These are phyloP conservation scores for Rhizophagus clarus DNA, from an alignment of 192 early-diverging fungal genomes.

Conservation along the genomic window DNA sequence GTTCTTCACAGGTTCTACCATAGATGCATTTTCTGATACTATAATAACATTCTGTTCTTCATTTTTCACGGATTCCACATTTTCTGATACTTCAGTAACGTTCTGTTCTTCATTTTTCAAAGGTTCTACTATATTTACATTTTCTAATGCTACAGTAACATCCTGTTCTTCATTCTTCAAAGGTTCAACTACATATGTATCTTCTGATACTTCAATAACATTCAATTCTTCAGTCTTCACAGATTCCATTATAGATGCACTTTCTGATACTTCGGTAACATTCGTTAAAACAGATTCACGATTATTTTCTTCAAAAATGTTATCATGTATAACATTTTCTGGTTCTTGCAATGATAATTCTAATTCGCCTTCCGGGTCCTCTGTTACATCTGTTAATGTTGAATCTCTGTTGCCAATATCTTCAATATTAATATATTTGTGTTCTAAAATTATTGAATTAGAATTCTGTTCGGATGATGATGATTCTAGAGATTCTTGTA, in stretches of 20 bases:
- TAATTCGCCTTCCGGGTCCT: slow-evolving; percentile 13
- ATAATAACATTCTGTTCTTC: too few species aligned
- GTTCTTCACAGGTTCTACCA: too few species aligned
- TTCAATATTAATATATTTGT: neutral
- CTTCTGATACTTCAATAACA: too few species aligned
- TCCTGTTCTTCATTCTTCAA: neutral
- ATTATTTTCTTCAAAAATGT: neutral
- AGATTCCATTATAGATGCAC: neutral
- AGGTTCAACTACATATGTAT: too few species aligned
- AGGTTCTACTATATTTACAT: too few species aligned
- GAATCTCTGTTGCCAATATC: neutral
- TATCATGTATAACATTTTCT: neutral
- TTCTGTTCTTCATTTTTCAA: neutral
- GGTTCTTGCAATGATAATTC: neutral
- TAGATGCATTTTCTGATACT: too few species aligned
- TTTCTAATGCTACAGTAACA: too few species aligned
- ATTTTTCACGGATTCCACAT: neutral
- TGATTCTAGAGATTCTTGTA: neutral
- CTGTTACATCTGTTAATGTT: slow-evolving; percentile 12
- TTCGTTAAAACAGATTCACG: neutral
- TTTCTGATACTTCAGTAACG: too few species aligned
- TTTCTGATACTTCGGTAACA: neutral
- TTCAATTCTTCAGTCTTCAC: neutral
- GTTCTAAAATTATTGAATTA: neutral
- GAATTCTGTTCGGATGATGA: neutral